Percentiles rank a stretch among this genome's conserved stretches.
These are phyloP conservation scores for Juncus inflexus DNA, from an alignment of 176 grass and related monocot species.

Conservation along the genomic window DNA sequence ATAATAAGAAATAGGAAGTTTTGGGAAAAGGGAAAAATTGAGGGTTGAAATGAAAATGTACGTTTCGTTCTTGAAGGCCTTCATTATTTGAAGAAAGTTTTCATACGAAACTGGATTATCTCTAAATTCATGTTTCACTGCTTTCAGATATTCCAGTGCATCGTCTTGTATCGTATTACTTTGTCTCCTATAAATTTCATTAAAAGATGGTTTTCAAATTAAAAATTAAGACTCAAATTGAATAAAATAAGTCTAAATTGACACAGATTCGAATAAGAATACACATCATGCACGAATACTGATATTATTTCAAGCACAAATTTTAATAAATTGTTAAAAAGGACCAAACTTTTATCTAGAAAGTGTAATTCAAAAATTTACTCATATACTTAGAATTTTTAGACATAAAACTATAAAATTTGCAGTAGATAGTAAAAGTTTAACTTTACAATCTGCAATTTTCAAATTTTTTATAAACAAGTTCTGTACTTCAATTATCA, in stretches of 20 bases:
- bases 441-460: constrained; percentile 4
- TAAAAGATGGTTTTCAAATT: neutral
- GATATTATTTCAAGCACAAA: neutral
- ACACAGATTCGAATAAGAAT: neutral
- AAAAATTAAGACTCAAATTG: neutral
- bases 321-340: neutral
- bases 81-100: neutral
- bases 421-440: no score
- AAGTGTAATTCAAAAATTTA: no score
- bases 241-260: no score
- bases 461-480: neutral
- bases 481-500: neutral
- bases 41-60: neutral
- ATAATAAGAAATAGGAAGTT: neutral
- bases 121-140: constrained; percentile 38
- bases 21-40: no score
- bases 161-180: constrained; percentile 19
- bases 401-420: no score
- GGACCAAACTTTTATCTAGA: no score
- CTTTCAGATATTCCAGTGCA: constrained; percentile 38
- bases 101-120: constrained; percentile 29
- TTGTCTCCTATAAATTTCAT: constrained; percentile 2
- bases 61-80: no score
- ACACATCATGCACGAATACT: neutral
- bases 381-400: no score